A percentile compares a stretch with the other conserved stretches of the same genome.
phyloP scores from a whole-genome alignment of 805 yeast genomes.

The Kodamaea laetipori region DNA sequence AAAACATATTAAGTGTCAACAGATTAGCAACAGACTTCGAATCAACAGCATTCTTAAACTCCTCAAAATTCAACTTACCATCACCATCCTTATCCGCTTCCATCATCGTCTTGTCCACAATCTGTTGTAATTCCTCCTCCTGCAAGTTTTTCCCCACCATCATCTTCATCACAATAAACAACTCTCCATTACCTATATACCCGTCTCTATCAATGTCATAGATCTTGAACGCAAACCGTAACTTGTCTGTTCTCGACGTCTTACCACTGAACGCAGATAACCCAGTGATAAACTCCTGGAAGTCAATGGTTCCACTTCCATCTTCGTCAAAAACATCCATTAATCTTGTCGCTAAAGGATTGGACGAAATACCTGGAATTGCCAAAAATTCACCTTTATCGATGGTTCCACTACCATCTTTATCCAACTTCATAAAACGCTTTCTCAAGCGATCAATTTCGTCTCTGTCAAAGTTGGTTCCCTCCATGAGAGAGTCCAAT shows the following conservation, averaged over 20 bases:
- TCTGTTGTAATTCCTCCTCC: constrained; percentile 87
- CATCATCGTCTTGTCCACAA: constrained; percentile 95
- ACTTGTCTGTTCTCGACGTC: constrained; percentile 77
- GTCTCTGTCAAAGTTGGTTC: constrained; percentile 83
- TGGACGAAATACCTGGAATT: constrained; percentile 88
- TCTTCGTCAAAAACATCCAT: constrained; percentile 95
- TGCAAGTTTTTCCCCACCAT: constrained; percentile 94
- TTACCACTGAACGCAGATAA: constrained; percentile 85
- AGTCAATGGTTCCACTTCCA: constrained; percentile 90
- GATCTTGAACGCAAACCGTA: constrained; percentile 86
- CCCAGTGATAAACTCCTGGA: constrained; percentile 89
- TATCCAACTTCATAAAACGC: constrained; percentile 92
- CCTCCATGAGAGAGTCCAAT: constrained; percentile 72
- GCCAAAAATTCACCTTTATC: constrained; percentile 88
- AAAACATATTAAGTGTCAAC: constrained; percentile 54
- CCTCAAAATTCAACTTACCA: constrained; percentile 81
- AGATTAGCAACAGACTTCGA: constrained; percentile 60
- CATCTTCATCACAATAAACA: constrained; percentile 86
- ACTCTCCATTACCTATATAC: constrained; percentile 90
- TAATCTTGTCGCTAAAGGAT: constrained; percentile 86
- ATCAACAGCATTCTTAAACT: constrained; percentile 71
- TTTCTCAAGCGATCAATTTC: constrained; percentile 90
- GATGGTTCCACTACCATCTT: constrained; percentile 88
- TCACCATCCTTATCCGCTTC: constrained; percentile 90
- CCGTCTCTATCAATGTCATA: constrained; percentile 97